Evolutionary conservation across 768 basidiomycete genomes (phyloP).

Genomic region (Strobilomyces dryophilus): DNA sequence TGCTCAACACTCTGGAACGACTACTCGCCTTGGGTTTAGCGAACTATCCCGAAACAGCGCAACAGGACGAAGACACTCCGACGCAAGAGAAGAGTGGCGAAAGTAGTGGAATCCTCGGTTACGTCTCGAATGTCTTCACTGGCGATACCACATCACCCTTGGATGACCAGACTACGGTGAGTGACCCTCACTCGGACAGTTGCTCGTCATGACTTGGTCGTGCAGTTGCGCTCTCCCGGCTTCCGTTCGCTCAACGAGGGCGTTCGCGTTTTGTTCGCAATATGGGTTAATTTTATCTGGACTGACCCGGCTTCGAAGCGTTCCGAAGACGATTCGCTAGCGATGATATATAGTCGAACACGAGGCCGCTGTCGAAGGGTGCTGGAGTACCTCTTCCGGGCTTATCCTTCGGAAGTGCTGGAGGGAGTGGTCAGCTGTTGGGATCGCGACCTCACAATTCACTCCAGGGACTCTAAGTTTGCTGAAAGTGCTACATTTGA

Average conservation of each 20-base stretch:
- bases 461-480: slow-evolving; percentile 36
- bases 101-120: slow-evolving; percentile 72
- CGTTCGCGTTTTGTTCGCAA: slow-evolving; percentile 68
- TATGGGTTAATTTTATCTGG: slow-evolving; percentile 67
- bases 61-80: slow-evolving; percentile 54
- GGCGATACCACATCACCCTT: slow-evolving; percentile 51
- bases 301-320: slow-evolving; percentile 40
- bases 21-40: slow-evolving; percentile 71
- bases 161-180: slow-evolving; percentile 58
- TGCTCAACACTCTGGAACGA: slow-evolving; percentile 81
- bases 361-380: slow-evolving; percentile 70
- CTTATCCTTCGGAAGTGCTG: slow-evolving; percentile 75
- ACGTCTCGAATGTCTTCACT: slow-evolving; percentile 89
- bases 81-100: slow-evolving; percentile 53
- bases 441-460: slow-evolving; percentile 52
- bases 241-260: slow-evolving; percentile 78
- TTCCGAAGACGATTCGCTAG: slow-evolving; percentile 64
- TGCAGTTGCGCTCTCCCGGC: slow-evolving; percentile 62
- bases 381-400: slow-evolving; percentile 82
- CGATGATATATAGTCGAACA: slow-evolving; percentile 63
- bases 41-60: slow-evolving; percentile 45
- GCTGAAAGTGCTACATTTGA: slow-evolving; percentile 64
- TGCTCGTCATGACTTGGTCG: slow-evolving; percentile 1
- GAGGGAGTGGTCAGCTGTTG: slow-evolving; percentile 83
- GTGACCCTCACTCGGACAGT: slow-evolving; percentile 19